A percentile compares a stretch with the other conserved stretches of the same genome.
These are phyloP conservation scores for Combretum micranthum DNA, from an alignment of 345 rosid genomes.

Conservation along the genomic window DNA sequence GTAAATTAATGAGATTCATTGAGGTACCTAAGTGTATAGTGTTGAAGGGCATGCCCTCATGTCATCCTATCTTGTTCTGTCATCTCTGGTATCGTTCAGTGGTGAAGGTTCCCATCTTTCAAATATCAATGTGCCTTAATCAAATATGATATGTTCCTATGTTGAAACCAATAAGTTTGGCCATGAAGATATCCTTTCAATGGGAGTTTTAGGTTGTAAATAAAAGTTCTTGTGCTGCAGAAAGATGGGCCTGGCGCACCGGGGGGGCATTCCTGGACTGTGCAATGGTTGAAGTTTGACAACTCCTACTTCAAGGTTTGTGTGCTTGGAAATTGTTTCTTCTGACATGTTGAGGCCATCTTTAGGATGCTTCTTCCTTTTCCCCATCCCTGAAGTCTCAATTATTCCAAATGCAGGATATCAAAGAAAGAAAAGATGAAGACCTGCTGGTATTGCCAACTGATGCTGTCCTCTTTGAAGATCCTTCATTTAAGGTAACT, in stretches of 20 bases:
- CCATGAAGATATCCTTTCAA: too few relatives aligned
- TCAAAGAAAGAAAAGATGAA: slow-evolving; percentile 67
- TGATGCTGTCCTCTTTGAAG: slow-evolving; percentile 86
- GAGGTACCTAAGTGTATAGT: too few relatives aligned
- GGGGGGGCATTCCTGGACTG: slow-evolving; percentile 98
- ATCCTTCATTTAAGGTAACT: slow-evolving; percentile 84
- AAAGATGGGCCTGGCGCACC: slow-evolving; percentile 95
- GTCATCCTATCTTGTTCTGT: too few relatives aligned
- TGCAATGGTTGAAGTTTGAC: slow-evolving; percentile 90
- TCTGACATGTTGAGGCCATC: neutral
- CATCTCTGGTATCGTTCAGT: too few relatives aligned
- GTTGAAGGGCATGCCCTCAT: too few relatives aligned
- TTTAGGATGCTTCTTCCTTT: neutral
- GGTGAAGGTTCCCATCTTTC: too few relatives aligned
- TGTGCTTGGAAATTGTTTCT: neutral
- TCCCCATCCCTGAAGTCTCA: too few relatives aligned
- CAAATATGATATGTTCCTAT: too few relatives aligned
- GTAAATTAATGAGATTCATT: too few relatives aligned
- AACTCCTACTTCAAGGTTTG: slow-evolving; percentile 95
- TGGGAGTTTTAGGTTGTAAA: slow-evolving; percentile 2
- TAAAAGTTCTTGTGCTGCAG: slow-evolving; percentile 32
- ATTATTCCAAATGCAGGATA: slow-evolving; percentile 39
- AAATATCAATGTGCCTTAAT: too few relatives aligned
- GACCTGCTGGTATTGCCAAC: slow-evolving; percentile 86
- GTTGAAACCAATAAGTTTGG: too few relatives aligned